Conservation (phyloP, 1,284 basidiomycete species). For the Ustilago sp. region DNA sequence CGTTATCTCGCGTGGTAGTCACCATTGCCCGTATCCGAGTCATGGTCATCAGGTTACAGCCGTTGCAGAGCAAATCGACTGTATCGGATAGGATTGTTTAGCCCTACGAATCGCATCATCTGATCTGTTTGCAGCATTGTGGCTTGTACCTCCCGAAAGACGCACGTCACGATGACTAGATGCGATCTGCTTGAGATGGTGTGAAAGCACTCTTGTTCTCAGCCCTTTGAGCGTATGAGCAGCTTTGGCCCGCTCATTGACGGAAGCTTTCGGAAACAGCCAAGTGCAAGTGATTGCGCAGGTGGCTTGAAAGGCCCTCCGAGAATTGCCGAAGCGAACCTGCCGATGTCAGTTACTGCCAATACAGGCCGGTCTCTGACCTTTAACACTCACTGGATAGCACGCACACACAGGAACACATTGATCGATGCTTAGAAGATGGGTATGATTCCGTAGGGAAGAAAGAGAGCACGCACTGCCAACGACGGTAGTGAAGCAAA, state of each 20-base stretch:
- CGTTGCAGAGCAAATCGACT: not conserved
- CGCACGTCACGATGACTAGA: not conserved
- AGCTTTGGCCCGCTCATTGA: not conserved
- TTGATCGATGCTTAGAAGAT: not conserved
- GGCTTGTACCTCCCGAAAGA: not conserved
- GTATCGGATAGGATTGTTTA: not conserved
- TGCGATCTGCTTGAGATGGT: not conserved
- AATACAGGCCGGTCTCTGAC: not conserved
- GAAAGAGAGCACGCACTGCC: not conserved
- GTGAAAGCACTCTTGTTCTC: not conserved
- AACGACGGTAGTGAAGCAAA: not conserved
- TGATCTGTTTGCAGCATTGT: not conserved
- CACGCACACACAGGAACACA: not conserved
- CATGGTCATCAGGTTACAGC: not conserved
- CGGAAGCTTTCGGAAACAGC: not conserved
- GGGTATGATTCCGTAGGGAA: conserved; percentile 20
- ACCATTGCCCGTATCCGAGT: not conserved
- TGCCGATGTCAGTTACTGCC: conserved; percentile 8
- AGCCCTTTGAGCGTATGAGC: not conserved
- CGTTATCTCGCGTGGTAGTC: conserved; percentile 6
- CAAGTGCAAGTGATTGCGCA: not conserved
- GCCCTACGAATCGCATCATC: not conserved
- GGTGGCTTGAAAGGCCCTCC: not conserved
- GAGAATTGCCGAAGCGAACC: not conserved
- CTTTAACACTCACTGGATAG: not conserved